phyloP scores from a whole-genome alignment of 139 green algal species.

The Trebouxia sp. region DNA sequence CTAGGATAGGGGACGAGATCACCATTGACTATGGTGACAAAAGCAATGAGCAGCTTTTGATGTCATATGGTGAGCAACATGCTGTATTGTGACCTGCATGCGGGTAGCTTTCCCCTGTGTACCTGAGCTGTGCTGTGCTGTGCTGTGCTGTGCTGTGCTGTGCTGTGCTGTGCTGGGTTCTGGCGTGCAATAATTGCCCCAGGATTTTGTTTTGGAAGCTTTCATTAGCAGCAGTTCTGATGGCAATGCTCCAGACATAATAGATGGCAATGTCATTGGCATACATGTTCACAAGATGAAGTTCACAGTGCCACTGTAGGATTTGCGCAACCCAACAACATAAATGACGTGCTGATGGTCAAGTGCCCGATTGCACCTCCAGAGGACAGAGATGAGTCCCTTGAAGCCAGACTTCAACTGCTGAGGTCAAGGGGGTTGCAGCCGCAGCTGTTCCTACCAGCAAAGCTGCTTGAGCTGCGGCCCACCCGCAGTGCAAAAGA shows the following conservation, averaged over 20 bases:
- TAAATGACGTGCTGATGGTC: constrained; percentile 74
- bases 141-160: constrained; percentile 24
- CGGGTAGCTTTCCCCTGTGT: neutral
- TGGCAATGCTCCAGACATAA: no score
- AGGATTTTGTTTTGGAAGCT: neutral
- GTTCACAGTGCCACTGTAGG: no score
- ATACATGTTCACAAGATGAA: no score
- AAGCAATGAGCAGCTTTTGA: constrained; percentile 85
- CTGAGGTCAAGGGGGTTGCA: constrained; percentile 35
- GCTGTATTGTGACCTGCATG: neutral
- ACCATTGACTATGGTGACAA: constrained; percentile 62
- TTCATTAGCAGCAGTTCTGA: neutral
- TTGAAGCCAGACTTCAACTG: constrained; percentile 42
- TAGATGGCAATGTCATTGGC: no score
- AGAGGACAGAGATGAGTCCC: constrained; percentile 52
- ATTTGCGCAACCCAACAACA: constrained; percentile 67
- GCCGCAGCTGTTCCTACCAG: constrained; percentile 63
- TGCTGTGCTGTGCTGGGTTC: constrained; percentile 20
- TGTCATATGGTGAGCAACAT: constrained; percentile 63
- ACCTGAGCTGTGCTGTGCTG: constrained; percentile 11
- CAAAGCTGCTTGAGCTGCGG: constrained; percentile 5
- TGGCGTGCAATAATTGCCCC: neutral
- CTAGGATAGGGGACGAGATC: constrained; percentile 56
- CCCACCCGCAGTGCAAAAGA: neutral
- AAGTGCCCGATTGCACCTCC: constrained; percentile 58